Conservation (phyloP, 75 land plant genomes). For the Gnetum montanum region DNA sequence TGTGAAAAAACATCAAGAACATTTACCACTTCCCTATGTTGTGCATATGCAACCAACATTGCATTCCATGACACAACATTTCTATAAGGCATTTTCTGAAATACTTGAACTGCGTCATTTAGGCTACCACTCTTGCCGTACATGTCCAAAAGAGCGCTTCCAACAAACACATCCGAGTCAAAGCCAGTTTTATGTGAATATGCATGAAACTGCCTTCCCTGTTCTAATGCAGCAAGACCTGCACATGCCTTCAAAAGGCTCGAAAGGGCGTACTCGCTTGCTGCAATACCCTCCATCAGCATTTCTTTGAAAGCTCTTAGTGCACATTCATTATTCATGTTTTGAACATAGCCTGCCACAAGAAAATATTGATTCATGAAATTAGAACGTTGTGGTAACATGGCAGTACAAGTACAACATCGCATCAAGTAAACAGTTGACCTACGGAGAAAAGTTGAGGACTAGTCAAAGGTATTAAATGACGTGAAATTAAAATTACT, state of each 20-base stretch:
- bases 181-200: neutral
- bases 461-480: too few species aligned
- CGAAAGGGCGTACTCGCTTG: slow-evolving; percentile 3
- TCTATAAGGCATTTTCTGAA: slow-evolving; percentile 35
- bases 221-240: neutral
- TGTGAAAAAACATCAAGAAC: neutral
- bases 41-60: neutral
- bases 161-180: slow-evolving; percentile 14
- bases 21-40: slow-evolving; percentile 2
- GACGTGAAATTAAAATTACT: too few species aligned
- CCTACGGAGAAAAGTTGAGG: too few species aligned
- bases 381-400: too few species aligned
- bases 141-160: slow-evolving; percentile 6
- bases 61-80: slow-evolving; percentile 53
- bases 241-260: slow-evolving; percentile 9
- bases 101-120: slow-evolving; percentile 28
- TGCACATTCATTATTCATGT: neutral
- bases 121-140: slow-evolving; percentile 19
- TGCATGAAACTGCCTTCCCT: neutral
- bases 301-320: neutral
- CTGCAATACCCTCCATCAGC: neutral
- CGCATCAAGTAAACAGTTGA: too few species aligned
- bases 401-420: too few species aligned
- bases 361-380: too few species aligned
- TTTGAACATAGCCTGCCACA: slow-evolving; percentile 1